Percentiles rank a stretch among this genome's conserved stretches.
These are phyloP conservation scores for Alternaria longipes DNA, from an alignment of 2,329 filamentous ascomycete species.

Conservation along the genomic window DNA sequence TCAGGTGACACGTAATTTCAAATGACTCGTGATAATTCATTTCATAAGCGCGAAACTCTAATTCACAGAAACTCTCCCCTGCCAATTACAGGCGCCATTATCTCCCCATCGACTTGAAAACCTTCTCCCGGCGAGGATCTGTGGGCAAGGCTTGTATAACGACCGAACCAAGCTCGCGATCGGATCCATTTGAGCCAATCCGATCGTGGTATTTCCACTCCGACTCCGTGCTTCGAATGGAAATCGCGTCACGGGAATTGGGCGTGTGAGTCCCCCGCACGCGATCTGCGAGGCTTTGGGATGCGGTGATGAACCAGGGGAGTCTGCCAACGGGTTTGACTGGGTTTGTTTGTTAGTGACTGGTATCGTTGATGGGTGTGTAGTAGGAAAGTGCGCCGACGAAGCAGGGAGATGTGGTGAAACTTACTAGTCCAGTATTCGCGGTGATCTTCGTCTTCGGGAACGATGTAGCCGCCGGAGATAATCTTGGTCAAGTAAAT, in stretches of 20 bases:
- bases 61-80: neutral
- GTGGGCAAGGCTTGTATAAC: slow-evolving; percentile 34
- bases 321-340: slow-evolving; percentile 34
- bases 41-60: slow-evolving; percentile 3
- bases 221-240: slow-evolving; percentile 37
- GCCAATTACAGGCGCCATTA: slow-evolving; percentile 1
- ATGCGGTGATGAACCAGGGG: slow-evolving; percentile 25
- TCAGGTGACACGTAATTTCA: neutral
- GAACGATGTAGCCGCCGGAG: slow-evolving; percentile 74
- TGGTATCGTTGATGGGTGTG: neutral
- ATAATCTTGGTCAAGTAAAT: slow-evolving; percentile 74
- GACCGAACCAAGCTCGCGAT: slow-evolving; percentile 42
- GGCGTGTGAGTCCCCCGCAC: slow-evolving; percentile 22
- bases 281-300: slow-evolving; percentile 39
- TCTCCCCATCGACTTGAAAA: slow-evolving; percentile 29
- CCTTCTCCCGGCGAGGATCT: slow-evolving; percentile 41
- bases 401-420: neutral
- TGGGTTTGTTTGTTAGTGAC: slow-evolving; percentile 17
- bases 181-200: slow-evolving; percentile 37
- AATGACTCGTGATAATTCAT: slow-evolving; percentile 5
- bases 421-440: slow-evolving; percentile 80
- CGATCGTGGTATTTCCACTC: slow-evolving; percentile 38
- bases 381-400: slow-evolving; percentile 3
- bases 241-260: slow-evolving; percentile 30
- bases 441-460: slow-evolving; percentile 77